Evolutionary conservation across 1,139 yeast species (phyloP).

Genomic region (Yamadazyma spencermartinsiae): DNA sequence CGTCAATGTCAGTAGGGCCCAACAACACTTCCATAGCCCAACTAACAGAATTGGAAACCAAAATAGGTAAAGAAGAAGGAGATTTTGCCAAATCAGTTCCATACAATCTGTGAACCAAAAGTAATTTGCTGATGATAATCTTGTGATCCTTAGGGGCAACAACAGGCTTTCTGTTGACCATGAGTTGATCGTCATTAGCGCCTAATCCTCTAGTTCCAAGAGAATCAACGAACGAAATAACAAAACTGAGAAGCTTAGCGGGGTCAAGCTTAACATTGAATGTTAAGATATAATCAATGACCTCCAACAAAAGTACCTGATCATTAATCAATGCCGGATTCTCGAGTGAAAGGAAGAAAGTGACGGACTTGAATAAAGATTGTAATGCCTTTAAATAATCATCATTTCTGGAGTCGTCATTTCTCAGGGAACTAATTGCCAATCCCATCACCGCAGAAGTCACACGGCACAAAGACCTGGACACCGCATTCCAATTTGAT

Average conservation of each 20-base stretch:
- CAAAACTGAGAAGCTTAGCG: constrained; percentile 37
- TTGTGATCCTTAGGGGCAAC: constrained; percentile 48
- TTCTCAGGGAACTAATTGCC: constrained; percentile 29
- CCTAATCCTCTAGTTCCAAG: constrained; percentile 58
- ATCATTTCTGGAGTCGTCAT: constrained; percentile 19
- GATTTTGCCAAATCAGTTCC: constrained; percentile 44
- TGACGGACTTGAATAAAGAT: constrained; percentile 39
- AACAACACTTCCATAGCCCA: constrained; percentile 66
- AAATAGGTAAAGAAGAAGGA: constrained; percentile 37
- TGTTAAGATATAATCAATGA: constrained; percentile 53
- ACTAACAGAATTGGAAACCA: constrained; percentile 53
- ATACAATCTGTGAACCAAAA: constrained; percentile 60
- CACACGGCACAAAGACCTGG: constrained; percentile 64
- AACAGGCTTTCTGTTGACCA: constrained; percentile 28
- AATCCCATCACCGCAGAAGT: constrained; percentile 51
- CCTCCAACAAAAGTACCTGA: constrained; percentile 59
- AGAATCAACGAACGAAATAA: constrained; percentile 46
- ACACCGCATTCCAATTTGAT: constrained; percentile 59
- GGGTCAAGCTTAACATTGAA: constrained; percentile 42
- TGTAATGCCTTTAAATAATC: constrained; percentile 34
- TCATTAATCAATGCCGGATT: constrained; percentile 54
- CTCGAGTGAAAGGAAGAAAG: constrained; percentile 49
- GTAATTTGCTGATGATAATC: constrained; percentile 55
- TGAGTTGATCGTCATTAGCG: constrained; percentile 33
- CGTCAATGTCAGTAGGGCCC: constrained; percentile 55